phyloP scores from a whole-genome alignment of 306 rosid species.

The Inga oerstediana region DNA sequence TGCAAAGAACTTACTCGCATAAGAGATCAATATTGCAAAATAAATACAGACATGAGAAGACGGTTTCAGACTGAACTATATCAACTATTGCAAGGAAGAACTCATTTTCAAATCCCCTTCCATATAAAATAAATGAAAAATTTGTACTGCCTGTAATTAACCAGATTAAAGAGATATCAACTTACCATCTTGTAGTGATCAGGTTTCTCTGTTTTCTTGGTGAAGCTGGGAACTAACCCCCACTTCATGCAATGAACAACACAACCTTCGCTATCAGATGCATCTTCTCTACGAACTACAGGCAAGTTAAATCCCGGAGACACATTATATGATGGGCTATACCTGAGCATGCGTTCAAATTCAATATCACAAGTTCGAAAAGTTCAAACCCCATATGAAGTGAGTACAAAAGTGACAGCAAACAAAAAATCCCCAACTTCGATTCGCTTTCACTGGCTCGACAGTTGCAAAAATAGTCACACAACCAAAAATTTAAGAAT shows the following conservation, averaged over 20 bases:
- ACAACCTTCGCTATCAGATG: conserved; percentile 49
- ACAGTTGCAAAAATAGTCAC: not conserved
- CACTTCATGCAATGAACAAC: conserved; percentile 86
- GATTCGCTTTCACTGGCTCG: not conserved
- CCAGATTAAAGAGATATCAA: not conserved
- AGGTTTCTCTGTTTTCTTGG: conserved; percentile 80
- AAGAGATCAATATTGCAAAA: too few species aligned
- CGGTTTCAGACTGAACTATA: not conserved
- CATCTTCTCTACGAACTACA: conserved; percentile 77
- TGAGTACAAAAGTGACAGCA: not conserved
- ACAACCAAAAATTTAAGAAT: not conserved
- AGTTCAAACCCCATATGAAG: not conserved
- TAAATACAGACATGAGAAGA: not conserved
- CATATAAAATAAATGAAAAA: not conserved
- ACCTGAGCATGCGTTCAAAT: conserved; percentile 45
- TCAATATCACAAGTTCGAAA: not conserved
- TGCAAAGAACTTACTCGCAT: too few species aligned
- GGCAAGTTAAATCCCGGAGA: conserved; percentile 75
- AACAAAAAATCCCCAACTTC: not conserved
- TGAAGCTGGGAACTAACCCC: conserved; percentile 93
- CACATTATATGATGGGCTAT: conserved; percentile 69
- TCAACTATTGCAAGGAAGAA: conserved; percentile 4
- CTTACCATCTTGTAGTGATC: conserved; percentile 81
- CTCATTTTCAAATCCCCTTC: conserved; percentile 6
- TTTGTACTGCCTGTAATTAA: not conserved